phyloP scores from a whole-genome alignment of 768 basidiomycete genomes.

The Macrolepiota albuminosa region DNA sequence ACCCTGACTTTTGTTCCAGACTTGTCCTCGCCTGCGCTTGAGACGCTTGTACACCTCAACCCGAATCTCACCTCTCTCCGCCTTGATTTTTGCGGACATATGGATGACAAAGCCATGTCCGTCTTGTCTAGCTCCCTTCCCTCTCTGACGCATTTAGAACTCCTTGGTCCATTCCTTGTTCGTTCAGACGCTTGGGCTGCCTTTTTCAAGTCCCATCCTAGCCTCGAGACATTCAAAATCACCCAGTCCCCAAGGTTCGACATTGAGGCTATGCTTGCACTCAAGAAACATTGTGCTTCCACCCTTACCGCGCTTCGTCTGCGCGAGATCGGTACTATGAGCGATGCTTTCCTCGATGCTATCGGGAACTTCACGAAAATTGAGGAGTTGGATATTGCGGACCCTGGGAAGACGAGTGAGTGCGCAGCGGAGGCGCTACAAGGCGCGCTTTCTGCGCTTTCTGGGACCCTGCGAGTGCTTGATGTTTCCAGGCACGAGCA shows the following conservation, averaged over 20 bases:
- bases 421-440: constrained; percentile 55
- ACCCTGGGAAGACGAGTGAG: constrained; percentile 44
- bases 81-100: constrained; percentile 82
- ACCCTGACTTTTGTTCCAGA: constrained; percentile 34
- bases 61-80: constrained; percentile 76
- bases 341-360: constrained; percentile 57
- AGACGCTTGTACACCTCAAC: constrained; percentile 73
- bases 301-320: constrained; percentile 69
- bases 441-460: constrained; percentile 49
- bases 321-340: constrained; percentile 69
- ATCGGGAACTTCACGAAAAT: constrained; percentile 26
- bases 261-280: constrained; percentile 52
- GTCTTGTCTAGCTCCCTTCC: constrained; percentile 62
- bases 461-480: constrained; percentile 51
- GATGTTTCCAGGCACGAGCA: constrained; percentile 67
- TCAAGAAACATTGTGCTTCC: constrained; percentile 47
- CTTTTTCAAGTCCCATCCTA: constrained; percentile 64
- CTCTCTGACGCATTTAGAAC: constrained; percentile 63
- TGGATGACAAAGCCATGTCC: constrained; percentile 57
- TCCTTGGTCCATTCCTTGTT: constrained; percentile 87
- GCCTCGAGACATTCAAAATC: constrained; percentile 71
- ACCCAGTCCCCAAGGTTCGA: constrained; percentile 87
- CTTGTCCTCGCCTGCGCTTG: constrained; percentile 61
- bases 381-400: constrained; percentile 63
- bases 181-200: constrained; percentile 64